Conservation (phyloP, 345 rosid species). For the Kandelia obovata region DNA sequence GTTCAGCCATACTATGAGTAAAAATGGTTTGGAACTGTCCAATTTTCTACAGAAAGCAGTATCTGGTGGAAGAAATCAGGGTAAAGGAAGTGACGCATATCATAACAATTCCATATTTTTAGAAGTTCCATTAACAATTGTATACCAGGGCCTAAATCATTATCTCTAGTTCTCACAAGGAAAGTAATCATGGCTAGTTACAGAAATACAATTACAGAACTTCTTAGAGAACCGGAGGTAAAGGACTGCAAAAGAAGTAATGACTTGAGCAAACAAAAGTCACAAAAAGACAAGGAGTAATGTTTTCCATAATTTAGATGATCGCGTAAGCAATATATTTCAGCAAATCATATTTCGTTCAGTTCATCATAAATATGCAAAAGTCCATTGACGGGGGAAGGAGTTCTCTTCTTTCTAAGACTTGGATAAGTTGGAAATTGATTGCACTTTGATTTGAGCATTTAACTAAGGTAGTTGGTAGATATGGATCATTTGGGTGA, state of each 20-base stretch:
- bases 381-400: neutral
- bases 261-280: neutral
- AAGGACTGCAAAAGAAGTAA: neutral
- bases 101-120: neutral
- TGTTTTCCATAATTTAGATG: constrained; percentile 1
- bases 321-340: neutral
- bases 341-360: neutral
- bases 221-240: neutral
- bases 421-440: neutral
- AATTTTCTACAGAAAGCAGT: no score
- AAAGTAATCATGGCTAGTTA: neutral
- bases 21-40: no score
- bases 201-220: neutral
- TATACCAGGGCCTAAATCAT: neutral
- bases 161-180: neutral
- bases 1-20: no score
- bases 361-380: no score
- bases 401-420: neutral
- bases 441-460: no score
- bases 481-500: neutral
- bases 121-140: neutral
- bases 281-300: neutral
- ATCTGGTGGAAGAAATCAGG: neutral
- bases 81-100: neutral
- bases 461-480: neutral